Evolutionary conservation across 192 early-diverging fungal genomes (phyloP).

Genomic region (Coemansia interrupta): DNA sequence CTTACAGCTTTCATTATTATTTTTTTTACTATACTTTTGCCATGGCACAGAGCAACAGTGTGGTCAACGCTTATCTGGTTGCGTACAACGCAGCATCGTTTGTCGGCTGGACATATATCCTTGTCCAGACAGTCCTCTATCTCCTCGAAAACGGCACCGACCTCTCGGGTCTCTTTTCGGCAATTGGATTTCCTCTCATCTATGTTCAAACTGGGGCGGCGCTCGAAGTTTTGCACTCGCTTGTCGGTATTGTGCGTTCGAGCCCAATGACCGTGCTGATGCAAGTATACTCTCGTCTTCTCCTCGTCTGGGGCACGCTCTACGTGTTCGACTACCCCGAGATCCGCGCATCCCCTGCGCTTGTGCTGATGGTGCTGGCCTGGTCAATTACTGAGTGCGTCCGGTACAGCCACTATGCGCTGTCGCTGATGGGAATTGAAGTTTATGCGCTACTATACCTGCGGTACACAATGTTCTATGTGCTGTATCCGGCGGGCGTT

Average conservation of each 20-base stretch:
- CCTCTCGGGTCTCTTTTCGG: conserved; percentile 60
- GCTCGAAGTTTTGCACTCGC: conserved; percentile 69
- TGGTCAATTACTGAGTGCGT: conserved; percentile 91
- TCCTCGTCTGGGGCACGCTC: conserved; percentile 79
- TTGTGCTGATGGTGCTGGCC: conserved; percentile 80
- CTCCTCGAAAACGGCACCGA: conserved; percentile 57
- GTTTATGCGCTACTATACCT: conserved; percentile 23
- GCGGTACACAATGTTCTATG: conserved; percentile 92
- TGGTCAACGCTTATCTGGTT: conserved; percentile 65
- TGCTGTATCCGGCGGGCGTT: conserved; percentile 90
- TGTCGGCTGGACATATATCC: conserved; percentile 75
- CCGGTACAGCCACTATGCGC: conserved; percentile 87
- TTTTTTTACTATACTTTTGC: background rate
- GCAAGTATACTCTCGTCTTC: conserved; percentile 84
- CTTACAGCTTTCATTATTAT: background rate
- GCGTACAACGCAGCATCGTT: conserved; percentile 82
- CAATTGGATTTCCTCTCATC: conserved; percentile 60
- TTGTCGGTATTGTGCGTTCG: conserved; percentile 74
- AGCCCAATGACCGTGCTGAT: conserved; percentile 73
- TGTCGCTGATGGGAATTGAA: conserved; percentile 63
- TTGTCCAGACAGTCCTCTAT: conserved; percentile 56
- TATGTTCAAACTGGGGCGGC: conserved; percentile 79
- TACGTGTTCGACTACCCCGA: conserved; percentile 66
- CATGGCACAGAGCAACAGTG: conserved; percentile 25
- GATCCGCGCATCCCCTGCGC: conserved; percentile 64